Evolutionary conservation across 139 green algal genomes (phyloP), one percentile per base, ranked within the genome.

Genomic region (Tetradesmus obliquus): DNA sequence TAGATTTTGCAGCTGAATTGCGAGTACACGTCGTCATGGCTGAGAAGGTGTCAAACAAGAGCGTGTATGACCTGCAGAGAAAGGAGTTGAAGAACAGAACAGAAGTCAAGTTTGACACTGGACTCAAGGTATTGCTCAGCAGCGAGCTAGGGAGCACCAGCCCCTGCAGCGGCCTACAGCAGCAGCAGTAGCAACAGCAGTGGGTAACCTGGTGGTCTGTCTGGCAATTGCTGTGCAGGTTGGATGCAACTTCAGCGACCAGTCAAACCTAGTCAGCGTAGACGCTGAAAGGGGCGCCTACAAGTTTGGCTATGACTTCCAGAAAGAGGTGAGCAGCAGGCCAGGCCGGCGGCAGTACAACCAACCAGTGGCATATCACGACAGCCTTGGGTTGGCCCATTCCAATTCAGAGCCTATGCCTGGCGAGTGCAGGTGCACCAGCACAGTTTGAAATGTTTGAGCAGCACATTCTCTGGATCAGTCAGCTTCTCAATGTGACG

Each of bases 261-360:
- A 80, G 10, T 22, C 53, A n/a, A 60, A 79, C 57, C 72, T 92
- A 71, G 90, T 87, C 24, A 86, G 83, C 22, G 3, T 92, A 62
- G 90, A 92, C 57, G 66, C 55, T 10, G 90, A 92, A 22, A 72
- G 57, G 51, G 90, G 90, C 1, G 20, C 83, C 45, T 90, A 87
- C 71, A 90, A 82, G 72, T 69, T 90, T 45, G 90, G 84, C 17
- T 92, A 92, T 24, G 90, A 92, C 72, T 76, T 90, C 82, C 79
- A 85, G 84, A 32, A 58, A 72, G 72, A 92, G 89, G 89, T 89
- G 13, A 45, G 82, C 82, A 45, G 82, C 82, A 71, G 17, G 54
- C 0, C 20, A 3, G 76, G n/a, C 8, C 76, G 24, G 76, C 76
- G 7, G 76, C 76, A 82, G 76, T 53, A 82, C 24, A 51, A 55